These are phyloP conservation scores for Globisporangium paroecandrum DNA, from an alignment of 352 stramenopile genomes.

Conservation along the genomic window DNA sequence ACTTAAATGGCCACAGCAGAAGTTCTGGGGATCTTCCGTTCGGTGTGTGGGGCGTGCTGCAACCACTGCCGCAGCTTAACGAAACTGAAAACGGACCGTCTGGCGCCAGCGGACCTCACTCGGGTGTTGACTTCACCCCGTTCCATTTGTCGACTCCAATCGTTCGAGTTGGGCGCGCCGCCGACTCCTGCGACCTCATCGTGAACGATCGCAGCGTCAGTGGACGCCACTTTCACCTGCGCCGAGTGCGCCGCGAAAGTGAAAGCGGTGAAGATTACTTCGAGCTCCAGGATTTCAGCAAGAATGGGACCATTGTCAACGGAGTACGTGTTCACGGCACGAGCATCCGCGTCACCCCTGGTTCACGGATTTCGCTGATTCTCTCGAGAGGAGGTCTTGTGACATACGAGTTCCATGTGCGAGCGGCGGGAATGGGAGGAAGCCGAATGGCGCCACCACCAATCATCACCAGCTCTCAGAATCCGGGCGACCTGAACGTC, in stretches of 20 bases:
- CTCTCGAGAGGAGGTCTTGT: slow-evolving; percentile 77
- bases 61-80: slow-evolving; percentile 69
- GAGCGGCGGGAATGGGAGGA: slow-evolving; percentile 12
- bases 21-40: slow-evolving; percentile 41
- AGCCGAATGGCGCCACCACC: slow-evolving; percentile 35
- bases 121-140: slow-evolving; percentile 40
- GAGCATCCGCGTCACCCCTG: slow-evolving; percentile 59
- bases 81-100: slow-evolving; percentile 45
- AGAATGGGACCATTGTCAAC: slow-evolving; percentile 88
- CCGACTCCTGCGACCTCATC: slow-evolving; percentile 84
- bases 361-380: slow-evolving; percentile 82
- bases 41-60: slow-evolving; percentile 66
- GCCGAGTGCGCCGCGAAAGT: slow-evolving; percentile 54
- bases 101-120: slow-evolving; percentile 12
- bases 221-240: slow-evolving; percentile 81
- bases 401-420: slow-evolving; percentile 86
- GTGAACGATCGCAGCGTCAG: slow-evolving; percentile 87
- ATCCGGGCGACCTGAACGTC: slow-evolving; percentile 39
- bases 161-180: slow-evolving; percentile 70
- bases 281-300: slow-evolving; percentile 87
- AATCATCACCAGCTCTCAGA: slow-evolving; percentile 47
- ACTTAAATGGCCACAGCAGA: background rate
- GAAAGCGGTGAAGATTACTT: slow-evolving; percentile 56
- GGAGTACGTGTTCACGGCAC: slow-evolving; percentile 83
- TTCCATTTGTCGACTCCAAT: slow-evolving; percentile 73